Evolutionary conservation across 352 stramenopile species (phyloP).

Genomic region (Halophytophthora batemanensis): DNA sequence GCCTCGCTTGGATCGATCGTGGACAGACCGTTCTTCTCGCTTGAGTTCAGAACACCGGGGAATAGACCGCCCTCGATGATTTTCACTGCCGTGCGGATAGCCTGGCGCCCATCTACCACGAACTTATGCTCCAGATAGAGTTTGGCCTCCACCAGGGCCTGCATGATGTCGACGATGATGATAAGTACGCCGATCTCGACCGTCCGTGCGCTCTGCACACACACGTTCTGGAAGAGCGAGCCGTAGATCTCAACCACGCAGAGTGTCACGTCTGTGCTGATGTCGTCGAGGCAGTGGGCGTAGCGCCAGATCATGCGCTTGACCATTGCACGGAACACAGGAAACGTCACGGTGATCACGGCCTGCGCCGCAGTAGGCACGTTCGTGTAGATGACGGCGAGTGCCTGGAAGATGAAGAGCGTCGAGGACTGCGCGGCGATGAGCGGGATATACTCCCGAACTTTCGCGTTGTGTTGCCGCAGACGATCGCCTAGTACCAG

Average conservation of each 20-base stretch:
- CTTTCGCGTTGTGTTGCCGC: background rate
- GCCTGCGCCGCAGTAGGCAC: background rate
- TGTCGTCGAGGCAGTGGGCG: slow-evolving; percentile 7
- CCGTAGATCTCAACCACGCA: slow-evolving; percentile 18
- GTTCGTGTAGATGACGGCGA: slow-evolving; percentile 10
- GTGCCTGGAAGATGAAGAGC: slow-evolving; percentile 12
- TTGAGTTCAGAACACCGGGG: background rate
- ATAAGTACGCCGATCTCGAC: slow-evolving; percentile 1
- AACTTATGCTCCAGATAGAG: slow-evolving; percentile 14
- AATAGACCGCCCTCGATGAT: slow-evolving; percentile 6
- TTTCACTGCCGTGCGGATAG: slow-evolving; percentile 9
- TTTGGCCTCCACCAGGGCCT: slow-evolving; percentile 6
- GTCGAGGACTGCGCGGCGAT: slow-evolving; percentile 5
- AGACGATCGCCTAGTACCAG: slow-evolving; percentile 2
- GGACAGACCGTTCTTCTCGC: too few relatives aligned
- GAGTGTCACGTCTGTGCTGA: slow-evolving; percentile 14
- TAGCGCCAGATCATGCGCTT: slow-evolving; percentile 16
- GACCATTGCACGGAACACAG: slow-evolving; percentile 5
- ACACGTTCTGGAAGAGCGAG: slow-evolving; percentile 18
- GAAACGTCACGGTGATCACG: slow-evolving; percentile 9
- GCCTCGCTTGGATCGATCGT: too few relatives aligned
- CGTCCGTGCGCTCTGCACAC: slow-evolving; percentile 11
- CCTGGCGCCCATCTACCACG: slow-evolving; percentile 2
- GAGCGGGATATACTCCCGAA: slow-evolving; percentile 6
- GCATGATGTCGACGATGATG: slow-evolving; percentile 5